phyloP scores from a whole-genome alignment of 441 rosid genomes.

The Jatropha multifida region DNA sequence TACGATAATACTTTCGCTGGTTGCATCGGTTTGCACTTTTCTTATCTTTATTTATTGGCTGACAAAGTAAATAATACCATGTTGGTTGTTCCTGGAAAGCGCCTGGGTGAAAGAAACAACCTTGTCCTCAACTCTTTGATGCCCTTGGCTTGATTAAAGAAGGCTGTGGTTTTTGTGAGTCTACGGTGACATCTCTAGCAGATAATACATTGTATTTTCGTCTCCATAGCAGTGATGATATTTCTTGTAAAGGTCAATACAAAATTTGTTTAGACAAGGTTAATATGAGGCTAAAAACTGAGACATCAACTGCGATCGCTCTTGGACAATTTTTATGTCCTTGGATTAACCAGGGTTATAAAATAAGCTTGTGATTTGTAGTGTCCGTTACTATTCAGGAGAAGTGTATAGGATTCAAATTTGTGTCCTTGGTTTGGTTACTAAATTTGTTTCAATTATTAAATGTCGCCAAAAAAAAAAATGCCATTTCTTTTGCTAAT shows the following conservation, averaged over 20 bases:
- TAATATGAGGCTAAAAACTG: slow-evolving; percentile 6
- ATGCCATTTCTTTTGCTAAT: too few species aligned
- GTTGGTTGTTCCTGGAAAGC: slow-evolving; percentile 6
- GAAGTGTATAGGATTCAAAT: neutral
- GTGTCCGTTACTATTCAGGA: neutral
- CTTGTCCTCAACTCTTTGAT: slow-evolving; percentile 3
- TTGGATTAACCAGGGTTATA: slow-evolving; percentile 13
- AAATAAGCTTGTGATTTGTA: slow-evolving; percentile 5
- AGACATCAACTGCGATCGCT: neutral
- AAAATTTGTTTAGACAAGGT: slow-evolving; percentile 22
- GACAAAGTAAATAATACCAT: slow-evolving; percentile 55
- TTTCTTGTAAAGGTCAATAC: slow-evolving; percentile 18
- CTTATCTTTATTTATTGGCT: slow-evolving; percentile 92
- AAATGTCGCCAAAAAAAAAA: too few species aligned
- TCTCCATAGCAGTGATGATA: slow-evolving; percentile 16
- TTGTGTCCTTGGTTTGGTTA: neutral
- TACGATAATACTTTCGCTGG: slow-evolving; percentile 84
- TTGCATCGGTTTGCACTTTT: slow-evolving; percentile 91
- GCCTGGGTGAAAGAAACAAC: slow-evolving; percentile 19
- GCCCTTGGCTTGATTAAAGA: slow-evolving; percentile 12
- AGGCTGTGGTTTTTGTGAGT: slow-evolving; percentile 23
- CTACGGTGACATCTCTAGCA: slow-evolving; percentile 17
- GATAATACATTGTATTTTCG: slow-evolving; percentile 21
- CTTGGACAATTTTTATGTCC: neutral
- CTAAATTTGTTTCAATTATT: too few species aligned